Percentiles rank a stretch among this genome's conserved stretches.
Evolutionary conservation across 2,329 filamentous ascomycete genomes (phyloP).

Genomic region (Fusarium nelsonii): DNA sequence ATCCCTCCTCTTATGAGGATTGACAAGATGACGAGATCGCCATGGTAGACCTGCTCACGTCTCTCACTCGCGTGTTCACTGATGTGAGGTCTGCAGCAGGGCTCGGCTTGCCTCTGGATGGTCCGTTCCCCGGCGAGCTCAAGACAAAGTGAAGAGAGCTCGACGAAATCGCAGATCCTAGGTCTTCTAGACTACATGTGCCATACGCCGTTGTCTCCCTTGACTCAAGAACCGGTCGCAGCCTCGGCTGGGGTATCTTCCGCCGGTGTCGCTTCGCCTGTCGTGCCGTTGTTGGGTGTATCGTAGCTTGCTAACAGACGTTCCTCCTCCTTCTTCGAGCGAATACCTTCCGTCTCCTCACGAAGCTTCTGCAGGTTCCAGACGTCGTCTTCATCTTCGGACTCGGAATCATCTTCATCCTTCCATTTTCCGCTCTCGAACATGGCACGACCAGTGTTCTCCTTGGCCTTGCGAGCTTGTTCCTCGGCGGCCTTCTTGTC

Average conservation of each 20-base stretch:
- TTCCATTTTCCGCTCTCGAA: slow-evolving; percentile 98
- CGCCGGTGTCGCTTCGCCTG: slow-evolving; percentile 32
- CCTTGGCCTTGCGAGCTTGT: slow-evolving; percentile 89
- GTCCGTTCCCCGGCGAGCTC: slow-evolving; percentile 44
- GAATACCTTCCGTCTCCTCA: slow-evolving; percentile 83
- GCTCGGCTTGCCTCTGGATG: slow-evolving; percentile 51
- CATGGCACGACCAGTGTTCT: slow-evolving; percentile 92
- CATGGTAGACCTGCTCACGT: slow-evolving; percentile 47
- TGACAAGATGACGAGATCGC: slow-evolving; percentile 45
- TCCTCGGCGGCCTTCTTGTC: slow-evolving; percentile 97
- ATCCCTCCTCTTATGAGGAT: slow-evolving; percentile 45
- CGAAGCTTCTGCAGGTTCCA: slow-evolving; percentile 89
- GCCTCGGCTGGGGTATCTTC: slow-evolving; percentile 38
- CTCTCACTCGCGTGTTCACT: slow-evolving; percentile 39
- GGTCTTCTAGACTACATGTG: slow-evolving; percentile 42
- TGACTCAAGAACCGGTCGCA: slow-evolving; percentile 46
- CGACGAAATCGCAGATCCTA: slow-evolving; percentile 44
- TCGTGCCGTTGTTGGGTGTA: slow-evolving; percentile 20
- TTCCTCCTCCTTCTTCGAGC: slow-evolving; percentile 83
- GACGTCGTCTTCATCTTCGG: slow-evolving; percentile 66
- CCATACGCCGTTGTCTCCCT: slow-evolving; percentile 23
- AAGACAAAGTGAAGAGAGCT: slow-evolving; percentile 34
- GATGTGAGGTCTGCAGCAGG: slow-evolving; percentile 45
- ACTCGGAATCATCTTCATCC: slow-evolving; percentile 72
- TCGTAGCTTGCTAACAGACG: slow-evolving; percentile 58